Conservation (phyloP, 2,329 filamentous ascomycete genomes). For the Aureobasidium zeae region DNA sequence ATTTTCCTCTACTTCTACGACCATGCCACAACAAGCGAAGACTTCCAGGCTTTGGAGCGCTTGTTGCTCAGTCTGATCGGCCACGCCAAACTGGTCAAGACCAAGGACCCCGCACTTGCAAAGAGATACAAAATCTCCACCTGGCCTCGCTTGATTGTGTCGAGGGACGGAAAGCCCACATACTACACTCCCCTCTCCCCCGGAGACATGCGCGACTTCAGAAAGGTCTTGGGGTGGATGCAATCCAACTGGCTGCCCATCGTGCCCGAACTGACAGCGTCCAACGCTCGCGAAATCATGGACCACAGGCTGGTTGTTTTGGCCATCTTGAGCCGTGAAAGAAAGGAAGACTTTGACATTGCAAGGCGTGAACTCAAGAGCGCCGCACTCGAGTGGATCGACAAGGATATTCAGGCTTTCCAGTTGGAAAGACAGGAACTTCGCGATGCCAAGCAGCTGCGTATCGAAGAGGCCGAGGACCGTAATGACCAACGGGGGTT, state of each 20-base stretch:
- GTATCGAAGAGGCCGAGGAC: constrained; percentile 93
- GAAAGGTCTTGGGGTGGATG: constrained; percentile 83
- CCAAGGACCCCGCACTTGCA: constrained; percentile 63
- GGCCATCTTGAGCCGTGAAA: constrained; percentile 72
- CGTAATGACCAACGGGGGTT: constrained; percentile 81
- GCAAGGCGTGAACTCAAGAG: constrained; percentile 89
- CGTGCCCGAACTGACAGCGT: constrained; percentile 83
- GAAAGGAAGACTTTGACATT: constrained; percentile 66
- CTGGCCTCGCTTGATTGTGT: constrained; percentile 87
- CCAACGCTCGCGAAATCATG: constrained; percentile 92
- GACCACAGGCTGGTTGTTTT: constrained; percentile 89
- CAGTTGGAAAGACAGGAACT: constrained; percentile 88
- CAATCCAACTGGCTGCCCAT: constrained; percentile 91
- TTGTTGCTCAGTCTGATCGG: constrained; percentile 82
- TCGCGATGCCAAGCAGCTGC: constrained; percentile 85
- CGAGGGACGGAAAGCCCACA: constrained; percentile 76
- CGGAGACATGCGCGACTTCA: constrained; percentile 82
- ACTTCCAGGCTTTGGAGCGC: constrained; percentile 80
- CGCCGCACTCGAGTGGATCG: constrained; percentile 95
- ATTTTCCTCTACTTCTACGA: constrained; percentile 98
- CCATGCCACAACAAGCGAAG: constrained; percentile 83
- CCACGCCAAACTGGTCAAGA: constrained; percentile 87
- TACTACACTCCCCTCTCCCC: constrained; percentile 86
- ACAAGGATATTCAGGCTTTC: constrained; percentile 85
- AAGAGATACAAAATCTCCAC: constrained; percentile 91